Base-by-base conservation (phyloP, 257 asterid species). In the Solanum chaucha region DNA sequence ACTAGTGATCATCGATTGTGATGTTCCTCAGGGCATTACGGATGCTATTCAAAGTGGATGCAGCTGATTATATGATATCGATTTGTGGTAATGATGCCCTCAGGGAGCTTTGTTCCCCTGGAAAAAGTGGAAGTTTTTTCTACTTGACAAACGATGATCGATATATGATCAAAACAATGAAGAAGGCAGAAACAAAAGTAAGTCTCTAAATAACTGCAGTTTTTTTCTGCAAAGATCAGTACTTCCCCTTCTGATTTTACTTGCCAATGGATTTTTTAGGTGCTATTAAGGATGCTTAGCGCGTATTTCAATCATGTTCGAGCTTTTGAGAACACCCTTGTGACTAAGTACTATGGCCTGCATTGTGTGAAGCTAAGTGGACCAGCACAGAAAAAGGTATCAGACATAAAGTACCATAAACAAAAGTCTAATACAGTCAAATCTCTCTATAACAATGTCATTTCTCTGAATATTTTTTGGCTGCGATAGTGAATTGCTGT, bases 341-440 rank as follows among this genome's bases (percentile, higher is more conserved):
- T 94, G 84, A 93, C 96, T 15, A 94, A 92, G 83, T 94, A 93
- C 86, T 94, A 58, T 24, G 97, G 96, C 68, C 88, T 94, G 86
- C 97, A 94, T 68, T 94, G 96, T 86, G 97, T 94, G 58, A 92
- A 90, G 89, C 77, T 93, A 87, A 93, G 91, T 72, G 97, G 97
- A 83, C 91, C 92, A 15, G 92, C 90, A 38, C 92, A 90, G 65
- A 93, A 93, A 90, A 95, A 96, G 99, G 99, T 95, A 94, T 26
- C 26, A 14, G 34, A 19, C 40, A 46, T 24, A 2, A 51, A 41
- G 59, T 22, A 55, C 55, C 15, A 5, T 9, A 61, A 34, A 34
- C 67, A 77, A 5, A 34, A 48, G 61, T 15, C 24, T 15, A 70
- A 30, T 70, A 70, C 41, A 70, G n/a, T 70, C 24, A 30, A 70